A percentile compares a stretch with the other conserved stretches of the same genome.
These are phyloP conservation scores for Pseudoturritis turrita DNA, from an alignment of 345 rosid species.

Conservation along the genomic window DNA sequence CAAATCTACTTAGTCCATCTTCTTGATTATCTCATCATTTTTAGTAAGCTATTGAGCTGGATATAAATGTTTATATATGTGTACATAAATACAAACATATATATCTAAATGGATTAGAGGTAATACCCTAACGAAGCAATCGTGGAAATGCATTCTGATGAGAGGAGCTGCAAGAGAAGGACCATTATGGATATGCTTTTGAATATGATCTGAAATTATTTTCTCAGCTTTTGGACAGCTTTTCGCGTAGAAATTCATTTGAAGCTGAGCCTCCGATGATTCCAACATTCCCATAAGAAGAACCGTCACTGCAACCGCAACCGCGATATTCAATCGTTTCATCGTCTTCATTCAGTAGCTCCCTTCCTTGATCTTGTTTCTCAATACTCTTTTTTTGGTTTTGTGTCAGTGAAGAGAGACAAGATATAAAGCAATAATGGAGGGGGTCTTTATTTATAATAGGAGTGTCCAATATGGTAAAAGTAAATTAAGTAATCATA, in stretches of 20 bases:
- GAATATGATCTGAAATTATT: slow-evolving; percentile 51
- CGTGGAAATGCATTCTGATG: slow-evolving; percentile 87
- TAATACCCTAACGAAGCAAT: slow-evolving; percentile 74
- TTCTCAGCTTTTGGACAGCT: slow-evolving; percentile 83
- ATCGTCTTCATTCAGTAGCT: slow-evolving; percentile 6
- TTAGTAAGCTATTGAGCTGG: background rate
- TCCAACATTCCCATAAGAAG: slow-evolving; percentile 30
- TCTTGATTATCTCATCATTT: background rate
- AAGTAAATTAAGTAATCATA: background rate
- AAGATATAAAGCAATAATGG: slow-evolving; percentile 18
- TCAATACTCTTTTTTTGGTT: slow-evolving; percentile 6
- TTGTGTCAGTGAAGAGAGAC: slow-evolving; percentile 20
- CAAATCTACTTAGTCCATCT: background rate
- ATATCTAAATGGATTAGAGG: background rate
- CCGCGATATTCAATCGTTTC: background rate
- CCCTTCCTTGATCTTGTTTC: slow-evolving; percentile 8
- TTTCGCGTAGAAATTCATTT: slow-evolving; percentile 48
- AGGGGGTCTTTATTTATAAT: slow-evolving; percentile 14
- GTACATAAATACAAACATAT: background rate
- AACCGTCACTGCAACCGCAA: slow-evolving; percentile 17
- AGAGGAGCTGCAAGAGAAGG: slow-evolving; percentile 76
- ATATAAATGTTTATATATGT: background rate
- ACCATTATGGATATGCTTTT: slow-evolving; percentile 54
- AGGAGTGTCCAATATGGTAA: background rate
- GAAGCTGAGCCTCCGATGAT: slow-evolving; percentile 49